Conservation (phyloP, 805 yeast genomes). For the Yarrowia sp. region DNA sequence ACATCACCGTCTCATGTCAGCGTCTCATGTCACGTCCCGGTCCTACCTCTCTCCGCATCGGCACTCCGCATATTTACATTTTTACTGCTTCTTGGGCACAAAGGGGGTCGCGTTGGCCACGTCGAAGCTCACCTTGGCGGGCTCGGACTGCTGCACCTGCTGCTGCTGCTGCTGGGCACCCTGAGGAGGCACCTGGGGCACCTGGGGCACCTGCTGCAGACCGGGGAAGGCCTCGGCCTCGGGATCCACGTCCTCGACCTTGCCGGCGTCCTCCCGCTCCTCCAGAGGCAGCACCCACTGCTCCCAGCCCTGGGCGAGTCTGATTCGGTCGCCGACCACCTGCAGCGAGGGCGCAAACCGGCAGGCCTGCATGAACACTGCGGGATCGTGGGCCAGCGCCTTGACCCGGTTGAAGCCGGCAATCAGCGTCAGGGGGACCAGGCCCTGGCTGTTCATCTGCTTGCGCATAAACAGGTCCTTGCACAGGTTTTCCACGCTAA, state of each 20-base stretch:
- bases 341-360: constrained; percentile 62
- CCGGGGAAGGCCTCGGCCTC: constrained; percentile 35
- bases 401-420: constrained; percentile 79
- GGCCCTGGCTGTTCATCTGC: constrained; percentile 80
- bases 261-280: constrained; percentile 58
- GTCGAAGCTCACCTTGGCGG: constrained; percentile 46
- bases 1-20: no score
- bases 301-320: constrained; percentile 64
- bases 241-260: constrained; percentile 52
- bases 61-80: constrained; percentile 20
- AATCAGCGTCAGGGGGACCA: constrained; percentile 67
- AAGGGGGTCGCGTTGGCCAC: constrained; percentile 52
- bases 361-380: constrained; percentile 62
- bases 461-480: constrained; percentile 84
- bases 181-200: no score
- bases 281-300: constrained; percentile 72
- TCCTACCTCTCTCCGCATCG: no score
- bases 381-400: constrained; percentile 62
- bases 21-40: no score
- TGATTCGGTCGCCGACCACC: constrained; percentile 61
- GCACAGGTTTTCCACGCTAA: constrained; percentile 83
- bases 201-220: constrained; percentile 37
- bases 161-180: constrained; percentile 42
- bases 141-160: constrained; percentile 41
- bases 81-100: constrained; percentile 46